Evolutionary conservation across 2,329 filamentous ascomycete species (phyloP), one percentile per base, ranked within the genome.

Genomic region (Orbilia javanica): DNA sequence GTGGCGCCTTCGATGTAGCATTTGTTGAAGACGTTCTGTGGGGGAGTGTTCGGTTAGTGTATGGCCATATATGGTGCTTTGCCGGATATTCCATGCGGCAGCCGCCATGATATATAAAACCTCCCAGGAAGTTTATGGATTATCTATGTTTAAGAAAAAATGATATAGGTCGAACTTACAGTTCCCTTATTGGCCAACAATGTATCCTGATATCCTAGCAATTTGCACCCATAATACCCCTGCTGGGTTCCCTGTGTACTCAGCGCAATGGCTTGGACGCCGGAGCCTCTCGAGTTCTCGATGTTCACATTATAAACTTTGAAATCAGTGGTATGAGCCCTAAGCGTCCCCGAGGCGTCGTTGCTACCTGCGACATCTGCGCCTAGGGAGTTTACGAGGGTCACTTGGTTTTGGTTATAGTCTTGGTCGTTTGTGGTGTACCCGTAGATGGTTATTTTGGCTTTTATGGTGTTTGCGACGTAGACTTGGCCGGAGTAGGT

Each of bases 231-330:
- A 80, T 90, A 90, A 84, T 88, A 90, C 52, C 87, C 88, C 83
- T 89, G 87, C 64, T 86, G 83, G 69, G 83, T 84, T 29, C 84
- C 86, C 39, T 86, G 84, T 4, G 88, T 87, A 36, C 86, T 86
- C 18, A 90, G 75, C 1, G 88, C 88, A 57, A 89, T 84, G 11
- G 86, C 87, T 80, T 89, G 87, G 3, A 84, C 85, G 22, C 87
- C 86, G 44, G 50, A 55, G 10, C 74, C 81, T 75, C 81, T 80
- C 10, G 85, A 84, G 73, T 89, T 89, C 62, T 85, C 85, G 2
- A 89, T 84, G 82, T 90, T 89, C 82, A 91, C 85, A 79, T 91
- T 91, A 84, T 91, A 91, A 18, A 90, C 83, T 80, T 87, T 88
- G 74, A 90, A 86, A 80, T 88, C 86, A 4, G 83, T 81, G 0